A percentile compares a stretch with the other conserved stretches of the same genome.
These are phyloP conservation scores for Ophiostoma himal-ulmi DNA, from an alignment of 2,329 filamentous ascomycete genomes.

Conservation along the genomic window DNA sequence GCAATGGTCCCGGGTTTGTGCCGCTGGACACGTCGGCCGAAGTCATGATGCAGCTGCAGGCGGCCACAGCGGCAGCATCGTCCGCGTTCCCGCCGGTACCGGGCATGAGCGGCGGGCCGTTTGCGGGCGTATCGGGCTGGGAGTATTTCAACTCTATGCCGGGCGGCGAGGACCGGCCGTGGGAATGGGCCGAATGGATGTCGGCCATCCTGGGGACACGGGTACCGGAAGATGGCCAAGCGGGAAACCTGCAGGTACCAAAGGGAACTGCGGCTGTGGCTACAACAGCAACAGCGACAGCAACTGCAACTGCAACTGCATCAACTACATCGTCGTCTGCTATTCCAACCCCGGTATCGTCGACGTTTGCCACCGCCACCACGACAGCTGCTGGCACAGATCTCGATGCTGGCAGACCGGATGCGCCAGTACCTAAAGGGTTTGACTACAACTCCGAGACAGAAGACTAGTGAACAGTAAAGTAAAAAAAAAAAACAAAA, in stretches of 20 bases:
- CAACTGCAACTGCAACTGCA: background rate
- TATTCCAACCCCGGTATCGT: background rate
- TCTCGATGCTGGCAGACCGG: slow-evolving; percentile 19
- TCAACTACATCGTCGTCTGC: background rate
- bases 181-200: slow-evolving; percentile 69
- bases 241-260: slow-evolving; percentile 5
- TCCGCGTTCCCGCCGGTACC: slow-evolving; percentile 11
- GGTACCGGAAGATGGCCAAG: slow-evolving; percentile 15
- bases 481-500: too few species aligned
- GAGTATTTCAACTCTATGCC: slow-evolving; percentile 74
- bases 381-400: background rate
- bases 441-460: slow-evolving; percentile 34
- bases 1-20: slow-evolving; percentile 63
- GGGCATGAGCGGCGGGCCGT: slow-evolving; percentile 32
- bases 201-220: slow-evolving; percentile 36
- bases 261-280: background rate
- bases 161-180: slow-evolving; percentile 53
- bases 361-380: background rate
- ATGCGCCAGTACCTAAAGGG: slow-evolving; percentile 28
- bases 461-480: slow-evolving; percentile 10
- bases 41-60: slow-evolving; percentile 48
- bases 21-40: slow-evolving; percentile 50
- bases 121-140: slow-evolving; percentile 81
- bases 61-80: slow-evolving; percentile 11
- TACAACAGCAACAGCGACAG: background rate